Base-by-base conservation (phyloP, 768 basidiomycete species). In the Hericium alpestre region DNA sequence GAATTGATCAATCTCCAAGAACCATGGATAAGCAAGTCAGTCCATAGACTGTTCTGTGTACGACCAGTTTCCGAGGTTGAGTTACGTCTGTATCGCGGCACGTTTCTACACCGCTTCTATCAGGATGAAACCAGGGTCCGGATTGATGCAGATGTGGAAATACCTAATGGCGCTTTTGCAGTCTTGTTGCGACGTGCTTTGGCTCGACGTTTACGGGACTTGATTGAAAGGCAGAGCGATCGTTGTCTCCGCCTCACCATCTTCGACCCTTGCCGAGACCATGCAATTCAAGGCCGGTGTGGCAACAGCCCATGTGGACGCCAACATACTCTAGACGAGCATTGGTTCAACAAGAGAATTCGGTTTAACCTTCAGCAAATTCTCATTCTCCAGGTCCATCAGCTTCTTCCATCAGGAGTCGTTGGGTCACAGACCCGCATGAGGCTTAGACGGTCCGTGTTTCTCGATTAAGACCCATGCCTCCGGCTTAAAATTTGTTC, bases 361-460 rank as follows among this genome's bases (percentile, higher is more conserved):
- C 10, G 27, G n/a, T 62, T 62, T 38, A 59, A 60, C 55, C 0
- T 62, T 25, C 48, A 11, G 25, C 59, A 60, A 27, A 43, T 61
- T 41, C 40, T 41, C 4, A 49, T 62, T 9, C 38, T 60, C n/a
- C 4, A 18, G 39, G 18, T 40, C 13, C 18, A 54, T 13, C 56
- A 10, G 22, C 54, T 43, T 13, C 37, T 57, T 15, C 37, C 20
- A 20, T 1, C n/a, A n/a, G 20, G 13, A 18, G 25, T 38, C 9
- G 32, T 32, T 32, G 32, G 32, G 32, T 32, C 32, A 7, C 32
- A 32, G 32, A 32, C 32, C 9, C 32, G 32, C 32, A 10, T 10
- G 9, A 32, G 32, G 32, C 32, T 32, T 6, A 32, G 32, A 32
- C 32, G 32, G 32, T 32, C 32, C 9, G 32, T 32, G 9, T 32